phyloP scores from a whole-genome alignment of 2,329 filamentous ascomycete genomes.

The Aspergillus neotritici region DNA sequence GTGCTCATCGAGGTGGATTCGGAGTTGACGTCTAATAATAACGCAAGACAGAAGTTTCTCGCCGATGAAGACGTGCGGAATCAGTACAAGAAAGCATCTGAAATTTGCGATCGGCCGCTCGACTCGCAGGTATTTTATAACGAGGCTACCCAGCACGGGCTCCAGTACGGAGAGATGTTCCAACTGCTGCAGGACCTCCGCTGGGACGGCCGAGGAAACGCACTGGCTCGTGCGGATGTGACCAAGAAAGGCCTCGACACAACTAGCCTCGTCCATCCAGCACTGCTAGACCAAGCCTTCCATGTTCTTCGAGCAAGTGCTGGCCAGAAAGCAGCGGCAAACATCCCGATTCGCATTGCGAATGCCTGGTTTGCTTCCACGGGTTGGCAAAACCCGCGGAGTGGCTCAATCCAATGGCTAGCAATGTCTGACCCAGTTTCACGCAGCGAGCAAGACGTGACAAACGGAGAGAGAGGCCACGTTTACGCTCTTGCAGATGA shows the following conservation, averaged over 20 bases:
- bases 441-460: no score
- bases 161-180: conserved; percentile 30
- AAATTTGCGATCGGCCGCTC: conserved; percentile 19
- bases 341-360: conserved; percentile 25
- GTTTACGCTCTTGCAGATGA: conserved; percentile 28
- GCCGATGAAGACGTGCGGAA: conserved; percentile 3
- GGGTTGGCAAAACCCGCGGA: conserved; percentile 27
- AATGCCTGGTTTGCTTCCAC: conserved; percentile 30
- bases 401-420: conserved; percentile 19
- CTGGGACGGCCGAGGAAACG: conserved; percentile 19
- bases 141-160: conserved; percentile 20
- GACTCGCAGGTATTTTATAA: conserved; percentile 26
- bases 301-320: conserved; percentile 25
- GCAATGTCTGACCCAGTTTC: conserved; percentile 5
- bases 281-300: conserved; percentile 34
- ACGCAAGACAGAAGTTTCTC: no score
- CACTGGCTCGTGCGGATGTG: neutral
- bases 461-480: conserved; percentile 21
- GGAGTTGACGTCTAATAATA: neutral
- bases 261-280: conserved; percentile 30
- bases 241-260: conserved; percentile 6
- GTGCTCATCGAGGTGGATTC: conserved; percentile 28
- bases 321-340: conserved; percentile 12
- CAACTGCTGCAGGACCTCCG: conserved; percentile 24
- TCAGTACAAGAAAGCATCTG: conserved; percentile 12